These are phyloP conservation scores for Ogataea nonfermentans DNA, from an alignment of 805 yeast species.

Conservation along the genomic window DNA sequence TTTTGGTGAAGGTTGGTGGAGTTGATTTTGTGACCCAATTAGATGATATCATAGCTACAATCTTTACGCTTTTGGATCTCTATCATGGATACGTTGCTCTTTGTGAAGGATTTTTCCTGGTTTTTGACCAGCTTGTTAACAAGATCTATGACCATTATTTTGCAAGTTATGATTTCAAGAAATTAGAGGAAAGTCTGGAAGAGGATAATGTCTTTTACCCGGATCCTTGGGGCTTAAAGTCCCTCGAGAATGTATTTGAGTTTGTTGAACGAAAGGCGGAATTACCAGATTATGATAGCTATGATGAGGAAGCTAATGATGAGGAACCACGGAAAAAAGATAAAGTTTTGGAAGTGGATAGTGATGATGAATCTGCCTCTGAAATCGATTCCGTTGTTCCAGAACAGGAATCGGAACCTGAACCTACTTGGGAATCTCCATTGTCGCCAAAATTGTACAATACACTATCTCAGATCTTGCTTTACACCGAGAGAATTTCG, in stretches of 20 bases:
- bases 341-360: conserved; percentile 30
- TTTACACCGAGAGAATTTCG: conserved; percentile 65
- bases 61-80: conserved; percentile 75
- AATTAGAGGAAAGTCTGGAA: conserved; percentile 16
- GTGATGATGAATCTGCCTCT: conserved; percentile 40
- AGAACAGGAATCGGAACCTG: conserved; percentile 29
- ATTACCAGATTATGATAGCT: conserved; percentile 20
- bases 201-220: conserved; percentile 31
- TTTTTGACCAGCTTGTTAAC: conserved; percentile 59
- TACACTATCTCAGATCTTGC: conserved; percentile 57
- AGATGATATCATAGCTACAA: conserved; percentile 64
- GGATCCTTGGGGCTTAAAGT: conserved; percentile 61
- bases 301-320: conserved; percentile 15
- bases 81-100: conserved; percentile 79
- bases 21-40: conserved; percentile 59
- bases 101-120: conserved; percentile 69
- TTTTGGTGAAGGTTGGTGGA: conserved; percentile 72
- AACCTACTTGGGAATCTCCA: conserved; percentile 61
- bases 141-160: conserved; percentile 44
- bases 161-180: conserved; percentile 26
- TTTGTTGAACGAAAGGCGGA: conserved; percentile 40
- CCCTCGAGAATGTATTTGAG: conserved; percentile 42
- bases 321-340: conserved; percentile 22
- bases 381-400: conserved; percentile 30
- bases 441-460: conserved; percentile 61